Evolutionary conservation across 2,329 filamentous ascomycete genomes (phyloP), one percentile per base, ranked within the genome.

Genomic region (Cladosporium sp.): DNA sequence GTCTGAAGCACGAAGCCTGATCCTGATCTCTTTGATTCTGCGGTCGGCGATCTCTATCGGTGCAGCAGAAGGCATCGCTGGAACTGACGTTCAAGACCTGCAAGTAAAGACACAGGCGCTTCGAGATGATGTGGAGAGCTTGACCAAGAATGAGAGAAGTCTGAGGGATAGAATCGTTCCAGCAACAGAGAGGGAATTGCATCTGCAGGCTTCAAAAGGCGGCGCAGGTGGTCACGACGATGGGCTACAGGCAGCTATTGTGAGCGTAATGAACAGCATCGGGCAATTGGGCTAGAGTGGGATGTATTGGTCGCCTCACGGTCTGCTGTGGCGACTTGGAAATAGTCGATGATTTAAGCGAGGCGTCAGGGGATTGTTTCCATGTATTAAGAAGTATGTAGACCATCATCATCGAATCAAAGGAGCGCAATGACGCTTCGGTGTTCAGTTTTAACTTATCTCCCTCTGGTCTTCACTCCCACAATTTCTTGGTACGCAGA

Each of bases 101-200:
- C 84, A 87, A 61, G 96, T 92, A 89, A 92, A 97, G 74, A 83
- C 86, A 14, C 83, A 84, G 0, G 83, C 83, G 1, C 85, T 96
- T 56, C 85, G 90, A 69, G 93, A 96, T 75, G 92, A 95, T 72
- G 86, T 96, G 5, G 92, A 96, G 70, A 91, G 91, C 84, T 80
- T 97, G 39, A 84, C 87, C 30, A 88, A 88, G 62, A 70, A 68
- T 36, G 85, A 88, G 65, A 87, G 87, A 69, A 80, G 89, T 63
- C 80, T 97, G 64, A 85, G 89, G 61, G 89, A 92, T 69, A 84
- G 91, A 30, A 85, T 97, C 57, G 82, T 93, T 59, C 88, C 93
- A 0, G 25, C 30, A 21, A 83, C 60, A 0, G 60, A 63, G 26
- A 36, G 34, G 5, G 60, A 63, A 18, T 36, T 54, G 49, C 18